A percentile compares a stretch with the other conserved stretches of the same genome.
Conservation (phyloP, 495 filamentous ascomycete genomes). For the Viridothelium virens region DNA sequence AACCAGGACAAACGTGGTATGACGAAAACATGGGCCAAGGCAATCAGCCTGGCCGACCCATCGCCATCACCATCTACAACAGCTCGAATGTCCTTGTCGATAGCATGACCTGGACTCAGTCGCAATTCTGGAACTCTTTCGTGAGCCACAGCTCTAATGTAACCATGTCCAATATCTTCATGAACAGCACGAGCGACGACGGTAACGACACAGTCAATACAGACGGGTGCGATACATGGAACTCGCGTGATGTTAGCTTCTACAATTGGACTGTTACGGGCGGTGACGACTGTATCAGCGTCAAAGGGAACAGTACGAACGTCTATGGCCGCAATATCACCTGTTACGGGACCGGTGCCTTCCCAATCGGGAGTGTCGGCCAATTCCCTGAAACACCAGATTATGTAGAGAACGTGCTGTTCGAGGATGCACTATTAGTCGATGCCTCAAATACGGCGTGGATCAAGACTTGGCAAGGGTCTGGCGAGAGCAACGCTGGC, state of each 20-base stretch:
- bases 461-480: conserved; percentile 49
- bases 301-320: conserved; percentile 25
- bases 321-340: conserved; percentile 25
- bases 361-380: conserved; percentile 19
- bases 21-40: conserved; percentile 18
- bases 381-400: conserved; percentile 18
- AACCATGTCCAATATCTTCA: conserved; percentile 26
- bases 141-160: conserved; percentile 20
- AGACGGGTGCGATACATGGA: conserved; percentile 28
- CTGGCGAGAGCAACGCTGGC: conserved; percentile 22
- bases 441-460: conserved; percentile 47
- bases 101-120: conserved; percentile 22
- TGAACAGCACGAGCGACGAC: conserved; percentile 20
- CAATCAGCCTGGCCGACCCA: conserved; percentile 20
- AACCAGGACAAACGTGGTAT: conserved; percentile 21
- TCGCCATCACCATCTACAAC: conserved; percentile 20
- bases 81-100: conserved; percentile 21
- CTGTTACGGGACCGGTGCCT: conserved; percentile 20
- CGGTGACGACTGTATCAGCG: conserved; percentile 26
- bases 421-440: conserved; percentile 23
- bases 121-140: conserved; percentile 24
- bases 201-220: conserved; percentile 26
- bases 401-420: conserved; percentile 25
- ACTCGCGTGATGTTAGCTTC: conserved; percentile 25
- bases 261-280: conserved; percentile 25